These are phyloP conservation scores for Bipolaris oryzae DNA, from an alignment of 2,329 filamentous ascomycete species.

Conservation along the genomic window DNA sequence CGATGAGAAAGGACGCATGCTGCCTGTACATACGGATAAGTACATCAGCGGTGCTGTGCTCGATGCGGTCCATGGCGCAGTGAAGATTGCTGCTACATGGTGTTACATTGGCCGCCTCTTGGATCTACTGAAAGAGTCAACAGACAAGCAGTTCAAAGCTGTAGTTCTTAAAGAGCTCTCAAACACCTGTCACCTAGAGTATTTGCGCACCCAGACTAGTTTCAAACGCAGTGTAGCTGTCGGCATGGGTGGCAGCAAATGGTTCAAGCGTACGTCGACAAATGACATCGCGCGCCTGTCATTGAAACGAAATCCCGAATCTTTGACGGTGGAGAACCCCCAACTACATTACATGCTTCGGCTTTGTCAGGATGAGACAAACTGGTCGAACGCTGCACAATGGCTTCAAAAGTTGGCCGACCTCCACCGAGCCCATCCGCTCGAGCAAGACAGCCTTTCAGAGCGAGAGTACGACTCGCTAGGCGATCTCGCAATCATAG, in stretches of 20 bases:
- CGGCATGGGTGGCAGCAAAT: conserved; percentile 42
- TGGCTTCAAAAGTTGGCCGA: conserved; percentile 53
- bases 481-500: conserved; percentile 48
- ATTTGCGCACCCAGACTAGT: conserved; percentile 44
- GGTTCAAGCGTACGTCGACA: conserved; percentile 50
- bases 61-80: conserved; percentile 48
- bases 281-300: conserved; percentile 45
- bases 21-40: conserved; percentile 51
- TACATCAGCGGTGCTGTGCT: conserved; percentile 53
- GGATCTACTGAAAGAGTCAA: conserved; percentile 30
- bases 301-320: conserved; percentile 53
- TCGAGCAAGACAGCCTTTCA: conserved; percentile 43
- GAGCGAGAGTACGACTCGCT: conserved; percentile 48
- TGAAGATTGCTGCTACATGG: conserved; percentile 51
- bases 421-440: conserved; percentile 45
- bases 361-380: conserved; percentile 52
- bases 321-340: conserved; percentile 43
- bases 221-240: conserved; percentile 53
- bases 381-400: conserved; percentile 43
- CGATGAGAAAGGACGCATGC: conserved; percentile 53
- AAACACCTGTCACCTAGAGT: conserved; percentile 56
- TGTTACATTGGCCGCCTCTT: conserved; percentile 50
- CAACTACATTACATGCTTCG: conserved; percentile 55
- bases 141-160: conserved; percentile 39
- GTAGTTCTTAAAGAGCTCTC: conserved; percentile 55